These are phyloP conservation scores for Colletotrichum sp. DNA, from an alignment of 2,329 filamentous ascomycete genomes.

Conservation along the genomic window DNA sequence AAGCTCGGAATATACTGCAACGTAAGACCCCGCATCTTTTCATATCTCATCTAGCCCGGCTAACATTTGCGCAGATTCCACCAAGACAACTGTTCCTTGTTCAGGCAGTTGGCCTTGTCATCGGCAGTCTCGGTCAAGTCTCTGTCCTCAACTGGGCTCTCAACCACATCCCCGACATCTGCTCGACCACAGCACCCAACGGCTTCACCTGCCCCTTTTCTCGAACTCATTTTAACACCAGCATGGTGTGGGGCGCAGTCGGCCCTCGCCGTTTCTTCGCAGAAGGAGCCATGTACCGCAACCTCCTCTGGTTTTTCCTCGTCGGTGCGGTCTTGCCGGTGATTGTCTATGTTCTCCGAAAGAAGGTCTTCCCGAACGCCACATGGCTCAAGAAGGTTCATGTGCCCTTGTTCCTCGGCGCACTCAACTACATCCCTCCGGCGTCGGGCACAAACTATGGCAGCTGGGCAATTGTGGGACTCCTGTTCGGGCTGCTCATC, in stretches of 20 bases:
- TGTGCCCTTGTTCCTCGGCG: constrained; percentile 33
- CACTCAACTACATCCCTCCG: constrained; percentile 35
- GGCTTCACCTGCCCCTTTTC: constrained; percentile 48
- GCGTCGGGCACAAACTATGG: constrained; percentile 37
- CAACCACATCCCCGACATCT: constrained; percentile 54
- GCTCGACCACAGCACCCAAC: constrained; percentile 45
- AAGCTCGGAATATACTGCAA: constrained; percentile 49
- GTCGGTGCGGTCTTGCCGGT: constrained; percentile 54
- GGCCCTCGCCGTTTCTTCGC: constrained; percentile 62
- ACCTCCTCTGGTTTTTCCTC: constrained; percentile 59
- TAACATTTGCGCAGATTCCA: constrained; percentile 33
- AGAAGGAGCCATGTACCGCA: constrained; percentile 51
- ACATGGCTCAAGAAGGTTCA: constrained; percentile 30
- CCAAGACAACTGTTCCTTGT: constrained; percentile 48
- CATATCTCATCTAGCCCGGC: background rate
- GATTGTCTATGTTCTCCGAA: constrained; percentile 43
- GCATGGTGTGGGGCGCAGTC: constrained; percentile 61
- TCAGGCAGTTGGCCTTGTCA: constrained; percentile 47
- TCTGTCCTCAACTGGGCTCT: constrained; percentile 40
- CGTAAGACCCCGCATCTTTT: constrained; percentile 8
- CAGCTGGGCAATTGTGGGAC: constrained; percentile 33
- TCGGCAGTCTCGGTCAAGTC: constrained; percentile 49
- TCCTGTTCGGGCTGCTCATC: constrained; percentile 30
- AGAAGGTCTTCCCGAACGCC: constrained; percentile 15
- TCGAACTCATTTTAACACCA: constrained; percentile 53